A percentile compares a stretch with the other conserved stretches of the same genome.
Evolutionary conservation across 345 rosid species (phyloP).

Genomic region (Streptanthus diversifolius): DNA sequence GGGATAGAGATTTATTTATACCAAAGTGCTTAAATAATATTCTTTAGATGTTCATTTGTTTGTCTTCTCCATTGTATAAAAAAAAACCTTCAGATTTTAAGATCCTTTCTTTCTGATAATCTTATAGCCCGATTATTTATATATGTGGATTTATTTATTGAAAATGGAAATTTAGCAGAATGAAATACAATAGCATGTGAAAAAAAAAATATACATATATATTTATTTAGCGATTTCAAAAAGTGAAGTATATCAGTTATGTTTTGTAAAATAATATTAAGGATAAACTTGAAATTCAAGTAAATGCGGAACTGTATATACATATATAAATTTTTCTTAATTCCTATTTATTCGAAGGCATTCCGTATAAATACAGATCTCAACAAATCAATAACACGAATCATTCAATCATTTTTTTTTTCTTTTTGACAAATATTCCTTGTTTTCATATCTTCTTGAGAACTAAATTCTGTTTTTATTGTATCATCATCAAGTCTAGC

Average conservation of each 20-base stretch:
- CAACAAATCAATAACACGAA: too few species aligned
- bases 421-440: too few species aligned
- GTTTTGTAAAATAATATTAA: background rate
- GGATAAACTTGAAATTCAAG: too few species aligned
- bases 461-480: too few species aligned
- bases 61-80: conserved; percentile 25
- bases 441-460: too few species aligned
- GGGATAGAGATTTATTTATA: conserved; percentile 1
- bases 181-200: background rate
- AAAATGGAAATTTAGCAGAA: background rate
- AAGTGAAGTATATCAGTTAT: background rate
- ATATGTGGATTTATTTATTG: background rate
- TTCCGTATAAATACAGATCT: too few species aligned
- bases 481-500: too few species aligned
- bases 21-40: background rate
- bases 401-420: too few species aligned
- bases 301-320: too few species aligned
- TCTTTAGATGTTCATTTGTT: conserved; percentile 6
- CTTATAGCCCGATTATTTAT: background rate
- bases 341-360: too few species aligned
- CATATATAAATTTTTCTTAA: too few species aligned
- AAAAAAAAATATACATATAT: background rate
- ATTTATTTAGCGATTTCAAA: background rate
- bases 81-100: background rate
- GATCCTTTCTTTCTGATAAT: background rate